Base-by-base conservation (phyloP, 495 filamentous ascomycete species). In the Delitschia confertaspora region DNA sequence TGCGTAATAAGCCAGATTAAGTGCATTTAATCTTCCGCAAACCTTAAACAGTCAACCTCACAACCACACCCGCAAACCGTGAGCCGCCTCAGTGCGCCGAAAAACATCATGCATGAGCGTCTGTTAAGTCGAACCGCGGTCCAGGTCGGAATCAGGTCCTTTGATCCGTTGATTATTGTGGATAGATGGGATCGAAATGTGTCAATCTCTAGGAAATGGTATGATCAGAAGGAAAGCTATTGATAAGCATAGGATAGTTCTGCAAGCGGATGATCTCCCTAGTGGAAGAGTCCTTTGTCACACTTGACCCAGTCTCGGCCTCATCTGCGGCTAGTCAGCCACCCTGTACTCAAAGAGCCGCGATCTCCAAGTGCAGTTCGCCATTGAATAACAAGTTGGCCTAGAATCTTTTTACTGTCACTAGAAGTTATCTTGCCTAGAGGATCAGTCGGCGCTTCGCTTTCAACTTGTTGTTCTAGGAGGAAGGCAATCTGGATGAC, bases 401-500 rank as follows among this genome's bases (percentile, higher is more conserved):
- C 91, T 47, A 98, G 71, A 4, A 77, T 69, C 75, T 70, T 18
- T 74, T 79, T 52, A 80, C 76, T 32, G 69, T 71, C 47, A 71
- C 70, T 68, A 40, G 43, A 9, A 10, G 32, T 14, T 38, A 11
- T 22, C 18, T 41, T 8, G 23, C 21, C 11, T 8, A 13, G 21
- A 33, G n/a, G 25, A 45, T 30, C 72, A 73, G n/a, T 67, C 59
- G 5, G 63, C 68, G 65, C 69, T 19, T 69, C 65, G 36, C 67
- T 65, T 16, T 63, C 65, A 45, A 63, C 65, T 46, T 76, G 66
- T 60, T 89, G 79, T 56, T 87, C 76, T 7, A 98, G 69, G 14
- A 93, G 58, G 58, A 95, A 98, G 34, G 85, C 88, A 37, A 94
- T 84, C 64, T 98, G 91, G 55, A 88, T 73, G 26, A 93, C 79